Evolutionary conservation across 1,284 basidiomycete species (phyloP).

Genomic region (Jaminaea rosea): DNA sequence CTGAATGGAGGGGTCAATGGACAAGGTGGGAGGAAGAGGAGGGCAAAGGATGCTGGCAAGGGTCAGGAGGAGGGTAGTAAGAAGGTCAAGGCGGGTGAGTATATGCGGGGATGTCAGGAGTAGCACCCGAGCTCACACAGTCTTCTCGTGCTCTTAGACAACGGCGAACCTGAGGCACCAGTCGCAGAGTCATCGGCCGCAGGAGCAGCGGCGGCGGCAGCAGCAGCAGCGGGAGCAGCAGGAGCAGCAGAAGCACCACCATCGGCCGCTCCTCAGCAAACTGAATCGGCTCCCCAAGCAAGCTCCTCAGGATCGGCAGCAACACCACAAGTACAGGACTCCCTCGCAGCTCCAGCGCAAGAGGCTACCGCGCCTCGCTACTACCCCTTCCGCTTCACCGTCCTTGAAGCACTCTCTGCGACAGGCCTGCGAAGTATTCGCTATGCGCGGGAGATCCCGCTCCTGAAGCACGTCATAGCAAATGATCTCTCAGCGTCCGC

Average conservation of each 20-base stretch:
- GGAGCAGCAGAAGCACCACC: too few species aligned
- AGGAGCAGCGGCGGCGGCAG: too few species aligned
- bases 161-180: too few species aligned
- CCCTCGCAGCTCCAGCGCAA: too few species aligned
- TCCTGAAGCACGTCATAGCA: constrained; percentile 80
- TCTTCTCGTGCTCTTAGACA: too few species aligned
- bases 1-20: constrained; percentile 17
- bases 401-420: constrained; percentile 91
- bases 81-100: constrained; percentile 1
- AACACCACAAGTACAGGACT: too few species aligned
- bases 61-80: background rate
- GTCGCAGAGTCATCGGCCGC: too few species aligned
- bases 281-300: too few species aligned
- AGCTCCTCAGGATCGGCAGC: background rate
- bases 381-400: constrained; percentile 61
- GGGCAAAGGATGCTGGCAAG: background rate
- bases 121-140: too few species aligned
- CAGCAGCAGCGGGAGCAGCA: too few species aligned
- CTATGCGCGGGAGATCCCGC: constrained; percentile 93
- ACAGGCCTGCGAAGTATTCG: constrained; percentile 92
- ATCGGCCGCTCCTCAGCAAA: too few species aligned
- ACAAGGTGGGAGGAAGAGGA: constrained; percentile 11
- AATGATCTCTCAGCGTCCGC: constrained; percentile 84
- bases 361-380: constrained; percentile 43
- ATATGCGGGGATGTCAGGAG: too few species aligned